phyloP scores from a whole-genome alignment of 768 basidiomycete genomes.

The Termitomyces sp. region DNA sequence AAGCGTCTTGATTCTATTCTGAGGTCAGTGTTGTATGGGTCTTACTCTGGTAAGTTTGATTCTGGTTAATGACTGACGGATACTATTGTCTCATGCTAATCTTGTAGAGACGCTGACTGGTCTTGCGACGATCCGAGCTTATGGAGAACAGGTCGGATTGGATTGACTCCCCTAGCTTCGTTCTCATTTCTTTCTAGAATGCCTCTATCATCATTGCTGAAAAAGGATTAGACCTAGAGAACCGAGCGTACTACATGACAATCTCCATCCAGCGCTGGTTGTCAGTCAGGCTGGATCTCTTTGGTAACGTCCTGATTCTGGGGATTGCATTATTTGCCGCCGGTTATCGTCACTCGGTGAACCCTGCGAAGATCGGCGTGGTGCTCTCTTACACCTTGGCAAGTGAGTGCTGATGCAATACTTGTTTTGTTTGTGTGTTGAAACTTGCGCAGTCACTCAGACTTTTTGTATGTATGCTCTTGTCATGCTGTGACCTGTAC shows the following conservation, averaged over 20 bases:
- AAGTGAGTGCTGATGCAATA: conserved; percentile 32
- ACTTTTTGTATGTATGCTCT: conserved; percentile 42
- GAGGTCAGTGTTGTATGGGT: conserved; percentile 54
- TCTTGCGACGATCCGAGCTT: conserved; percentile 60
- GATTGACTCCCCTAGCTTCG: neutral
- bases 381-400: conserved; percentile 54
- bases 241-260: conserved; percentile 63
- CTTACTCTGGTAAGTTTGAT: conserved; percentile 49
- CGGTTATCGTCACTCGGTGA: conserved; percentile 50
- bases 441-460: conserved; percentile 39
- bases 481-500: neutral
- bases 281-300: conserved; percentile 58
- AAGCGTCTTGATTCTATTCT: conserved; percentile 64
- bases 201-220: conserved; percentile 51
- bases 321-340: conserved; percentile 71
- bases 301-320: conserved; percentile 64
- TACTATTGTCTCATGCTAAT: neutral
- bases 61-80: neutral
- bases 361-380: conserved; percentile 61
- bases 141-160: conserved; percentile 44
- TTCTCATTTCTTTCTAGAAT: conserved; percentile 23
- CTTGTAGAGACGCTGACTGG: conserved; percentile 58
- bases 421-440: neutral
- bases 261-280: conserved; percentile 68
- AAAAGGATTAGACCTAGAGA: conserved; percentile 52